phyloP scores from a whole-genome alignment of 768 basidiomycete species.

The Pholiota molesta region DNA sequence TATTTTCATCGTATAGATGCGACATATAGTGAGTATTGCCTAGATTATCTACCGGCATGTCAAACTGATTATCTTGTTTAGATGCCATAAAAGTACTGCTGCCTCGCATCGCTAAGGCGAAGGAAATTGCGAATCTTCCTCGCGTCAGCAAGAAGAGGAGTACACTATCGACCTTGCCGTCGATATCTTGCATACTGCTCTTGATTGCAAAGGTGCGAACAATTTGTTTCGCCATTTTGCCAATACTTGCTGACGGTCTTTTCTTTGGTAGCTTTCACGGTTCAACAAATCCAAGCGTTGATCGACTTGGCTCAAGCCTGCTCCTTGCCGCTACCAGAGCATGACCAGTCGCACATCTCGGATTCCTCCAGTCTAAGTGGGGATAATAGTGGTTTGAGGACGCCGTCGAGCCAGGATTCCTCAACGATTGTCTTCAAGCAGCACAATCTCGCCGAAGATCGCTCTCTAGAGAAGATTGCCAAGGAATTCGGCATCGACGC shows the following conservation, averaged over 20 bases:
- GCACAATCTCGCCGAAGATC: conserved; percentile 12
- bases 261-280: conserved; percentile 57
- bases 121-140: conserved; percentile 27
- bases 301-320: conserved; percentile 41
- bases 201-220: conserved; percentile 60
- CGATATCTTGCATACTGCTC: conserved; percentile 50
- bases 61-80: conserved; percentile 20
- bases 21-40: conserved; percentile 32
- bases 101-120: conserved; percentile 41
- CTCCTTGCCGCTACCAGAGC: conserved; percentile 22
- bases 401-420: conserved; percentile 25
- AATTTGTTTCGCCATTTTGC: background rate
- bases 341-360: conserved; percentile 12
- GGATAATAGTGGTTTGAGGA: conserved; percentile 25
- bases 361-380: conserved; percentile 22
- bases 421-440: conserved; percentile 10
- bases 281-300: conserved; percentile 57
- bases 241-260: background rate
- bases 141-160: conserved; percentile 33
- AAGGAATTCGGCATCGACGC: conserved; percentile 77
- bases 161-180: conserved; percentile 40
- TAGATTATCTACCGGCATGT: conserved; percentile 1
- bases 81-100: conserved; percentile 64
- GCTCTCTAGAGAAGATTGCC: conserved; percentile 57
- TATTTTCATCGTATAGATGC: conserved; percentile 34